Percentiles rank a stretch among this genome's conserved stretches.
Conservation (phyloP, 225 moss, liverwort and hornwort species). For the Marchantia paleacea region DNA sequence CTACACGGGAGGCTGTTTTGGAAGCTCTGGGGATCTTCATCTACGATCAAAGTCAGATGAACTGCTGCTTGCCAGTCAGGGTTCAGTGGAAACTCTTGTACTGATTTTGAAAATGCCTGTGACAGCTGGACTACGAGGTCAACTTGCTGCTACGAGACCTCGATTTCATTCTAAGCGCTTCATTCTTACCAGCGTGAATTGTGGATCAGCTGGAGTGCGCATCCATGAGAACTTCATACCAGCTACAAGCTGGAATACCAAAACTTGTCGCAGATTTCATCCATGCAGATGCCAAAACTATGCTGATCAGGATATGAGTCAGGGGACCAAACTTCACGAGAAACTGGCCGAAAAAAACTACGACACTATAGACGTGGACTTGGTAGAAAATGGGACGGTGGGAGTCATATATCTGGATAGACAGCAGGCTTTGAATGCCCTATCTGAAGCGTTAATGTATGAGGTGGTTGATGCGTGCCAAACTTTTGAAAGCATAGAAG, state of each 20-base stretch:
- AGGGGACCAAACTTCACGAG: constrained; percentile 24
- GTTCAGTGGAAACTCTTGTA: not conserved
- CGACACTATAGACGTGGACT: constrained; percentile 53
- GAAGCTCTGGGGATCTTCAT: too few relatives aligned
- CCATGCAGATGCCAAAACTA: constrained; percentile 38
- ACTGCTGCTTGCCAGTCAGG: not conserved
- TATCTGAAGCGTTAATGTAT: constrained; percentile 69
- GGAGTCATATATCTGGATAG: constrained; percentile 68
- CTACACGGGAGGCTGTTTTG: too few relatives aligned
- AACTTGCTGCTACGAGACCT: not conserved
- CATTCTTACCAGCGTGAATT: not conserved
- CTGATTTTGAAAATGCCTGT: not conserved
- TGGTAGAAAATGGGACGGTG: constrained; percentile 59
- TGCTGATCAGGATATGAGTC: constrained; percentile 30
- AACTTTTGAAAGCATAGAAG: constrained; percentile 51
- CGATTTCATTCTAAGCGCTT: not conserved
- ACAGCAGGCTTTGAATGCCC: constrained; percentile 79
- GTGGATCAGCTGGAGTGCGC: constrained; percentile 9
- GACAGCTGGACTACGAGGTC: not conserved
- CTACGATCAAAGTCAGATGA: too few relatives aligned
- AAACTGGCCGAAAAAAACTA: constrained; percentile 45
- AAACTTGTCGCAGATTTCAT: constrained; percentile 38
- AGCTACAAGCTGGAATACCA: constrained; percentile 6
- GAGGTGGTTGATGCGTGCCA: constrained; percentile 86
- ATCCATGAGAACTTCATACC: not conserved